phyloP scores from a whole-genome alignment of 441 rosid genomes.

The Sinapis alba region DNA sequence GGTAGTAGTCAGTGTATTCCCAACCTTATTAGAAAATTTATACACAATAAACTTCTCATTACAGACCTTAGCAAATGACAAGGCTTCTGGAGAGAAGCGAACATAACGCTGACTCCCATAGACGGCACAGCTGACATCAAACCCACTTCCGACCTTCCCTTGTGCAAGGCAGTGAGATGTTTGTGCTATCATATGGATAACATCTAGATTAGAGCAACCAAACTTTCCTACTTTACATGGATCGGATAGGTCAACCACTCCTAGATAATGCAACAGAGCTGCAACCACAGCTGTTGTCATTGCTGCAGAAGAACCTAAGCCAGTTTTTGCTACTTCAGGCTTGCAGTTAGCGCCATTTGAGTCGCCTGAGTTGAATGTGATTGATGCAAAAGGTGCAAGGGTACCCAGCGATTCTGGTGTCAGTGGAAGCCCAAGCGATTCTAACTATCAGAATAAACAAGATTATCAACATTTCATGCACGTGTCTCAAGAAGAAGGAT shows the following conservation, averaged over 20 bases:
- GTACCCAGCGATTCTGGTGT: conserved; percentile 76
- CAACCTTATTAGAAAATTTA: neutral
- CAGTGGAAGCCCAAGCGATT: conserved; percentile 88
- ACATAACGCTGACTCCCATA: conserved; percentile 96
- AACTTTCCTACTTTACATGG: conserved; percentile 43
- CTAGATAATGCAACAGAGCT: conserved; percentile 88
- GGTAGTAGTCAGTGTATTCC: conserved; percentile 22
- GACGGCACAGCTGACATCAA: conserved; percentile 98
- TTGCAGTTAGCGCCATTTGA: conserved; percentile 65
- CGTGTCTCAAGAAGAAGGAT: conserved; percentile 1
- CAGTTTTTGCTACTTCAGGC: conserved; percentile 99
- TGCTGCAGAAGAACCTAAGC: conserved; percentile 98
- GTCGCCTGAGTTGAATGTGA: conserved; percentile 76
- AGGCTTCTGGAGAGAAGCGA: conserved; percentile 90
- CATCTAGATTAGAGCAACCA: conserved; percentile 57
- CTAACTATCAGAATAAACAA: conserved; percentile 57
- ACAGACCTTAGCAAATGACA: conserved; percentile 85
- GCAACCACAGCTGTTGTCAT: conserved; percentile 97
- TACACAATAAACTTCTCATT: neutral
- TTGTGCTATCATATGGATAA: conserved; percentile 87
- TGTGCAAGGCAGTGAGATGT: conserved; percentile 96
- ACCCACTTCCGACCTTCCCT: conserved; percentile 99
- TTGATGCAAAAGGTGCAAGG: conserved; percentile 85
- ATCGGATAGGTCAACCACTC: conserved; percentile 73
- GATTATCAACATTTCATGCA: conserved; percentile 23